Conservation (phyloP, 495 filamentous ascomycete genomes). For the Tuber calosporum region DNA sequence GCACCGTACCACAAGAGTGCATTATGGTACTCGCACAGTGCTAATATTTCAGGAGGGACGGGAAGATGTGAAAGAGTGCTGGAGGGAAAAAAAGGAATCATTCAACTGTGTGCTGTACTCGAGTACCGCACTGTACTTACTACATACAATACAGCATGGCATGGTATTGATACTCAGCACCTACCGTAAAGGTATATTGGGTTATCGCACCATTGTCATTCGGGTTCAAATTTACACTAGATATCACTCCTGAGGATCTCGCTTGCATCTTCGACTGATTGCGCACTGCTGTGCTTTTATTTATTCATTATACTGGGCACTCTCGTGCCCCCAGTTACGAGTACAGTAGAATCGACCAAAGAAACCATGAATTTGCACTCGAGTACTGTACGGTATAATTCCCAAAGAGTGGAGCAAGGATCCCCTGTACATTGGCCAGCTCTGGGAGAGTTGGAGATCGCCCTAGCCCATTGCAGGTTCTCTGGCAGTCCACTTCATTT, state of each 20-base stretch:
- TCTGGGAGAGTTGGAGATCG: conserved; percentile 30
- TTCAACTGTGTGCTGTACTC: background rate
- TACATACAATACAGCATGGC: too few relatives aligned
- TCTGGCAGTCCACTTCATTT: conserved; percentile 24
- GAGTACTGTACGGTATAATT: too few relatives aligned
- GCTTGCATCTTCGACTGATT: conserved; percentile 17
- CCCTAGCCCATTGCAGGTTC: conserved; percentile 31
- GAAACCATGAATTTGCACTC: background rate
- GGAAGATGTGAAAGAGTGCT: background rate
- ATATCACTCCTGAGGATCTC: conserved; percentile 14
- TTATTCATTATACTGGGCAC: too few relatives aligned
- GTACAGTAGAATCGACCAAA: conserved; percentile 8
- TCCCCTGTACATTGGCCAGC: conserved; percentile 27
- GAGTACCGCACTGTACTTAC: conserved; percentile 13
- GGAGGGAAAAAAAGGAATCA: background rate
- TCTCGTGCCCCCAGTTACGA: background rate
- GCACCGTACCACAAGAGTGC: background rate
- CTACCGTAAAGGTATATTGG: too few relatives aligned
- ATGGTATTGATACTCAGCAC: too few relatives aligned
- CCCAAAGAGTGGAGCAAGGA: conserved; percentile 12
- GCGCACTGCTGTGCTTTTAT: conserved; percentile 4
- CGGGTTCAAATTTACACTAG: conserved; percentile 2
- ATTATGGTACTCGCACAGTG: too few relatives aligned
- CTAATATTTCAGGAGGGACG: background rate
- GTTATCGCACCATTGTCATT: conserved; percentile 6